Percentiles rank a stretch among this genome's conserved stretches.
These are phyloP conservation scores for Candida freyschussii DNA, from an alignment of 1,139 yeast genomes.

Conservation along the genomic window DNA sequence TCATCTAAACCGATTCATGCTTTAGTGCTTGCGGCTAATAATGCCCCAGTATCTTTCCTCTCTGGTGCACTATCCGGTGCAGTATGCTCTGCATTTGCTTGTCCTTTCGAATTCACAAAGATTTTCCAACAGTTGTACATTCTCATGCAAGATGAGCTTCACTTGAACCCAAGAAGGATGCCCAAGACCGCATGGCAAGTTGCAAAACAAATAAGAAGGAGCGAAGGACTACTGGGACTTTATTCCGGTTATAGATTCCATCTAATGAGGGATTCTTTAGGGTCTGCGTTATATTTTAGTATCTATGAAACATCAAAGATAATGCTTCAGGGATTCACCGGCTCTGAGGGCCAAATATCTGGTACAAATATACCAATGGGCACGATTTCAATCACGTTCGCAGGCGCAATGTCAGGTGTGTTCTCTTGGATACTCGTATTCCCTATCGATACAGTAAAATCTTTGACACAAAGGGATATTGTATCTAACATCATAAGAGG, in stretches of 20 bases:
- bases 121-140: constrained; percentile 69
- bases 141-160: constrained; percentile 35
- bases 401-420: constrained; percentile 81
- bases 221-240: constrained; percentile 58
- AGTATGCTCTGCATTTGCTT: constrained; percentile 60
- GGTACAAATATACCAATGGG: constrained; percentile 30
- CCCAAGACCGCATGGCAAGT: constrained; percentile 45
- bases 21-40: constrained; percentile 35
- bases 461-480: constrained; percentile 68
- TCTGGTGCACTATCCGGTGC: constrained; percentile 70
- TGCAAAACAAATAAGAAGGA: constrained; percentile 44
- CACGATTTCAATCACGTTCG: constrained; percentile 44
- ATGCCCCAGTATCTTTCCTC: constrained; percentile 59
- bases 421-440: constrained; percentile 69
- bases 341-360: constrained; percentile 18
- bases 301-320: constrained; percentile 56
- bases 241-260: constrained; percentile 74
- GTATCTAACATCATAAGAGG: constrained; percentile 58
- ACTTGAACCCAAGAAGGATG: constrained; percentile 23
- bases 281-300: constrained; percentile 71
- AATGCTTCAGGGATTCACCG: constrained; percentile 20
- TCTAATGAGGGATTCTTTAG: constrained; percentile 59
- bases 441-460: constrained; percentile 78
- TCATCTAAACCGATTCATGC: constrained; percentile 11
- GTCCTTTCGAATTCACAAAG: constrained; percentile 85